These are phyloP conservation scores for Paraphoma sp. DNA, from an alignment of 2,329 filamentous ascomycete genomes.

Conservation along the genomic window DNA sequence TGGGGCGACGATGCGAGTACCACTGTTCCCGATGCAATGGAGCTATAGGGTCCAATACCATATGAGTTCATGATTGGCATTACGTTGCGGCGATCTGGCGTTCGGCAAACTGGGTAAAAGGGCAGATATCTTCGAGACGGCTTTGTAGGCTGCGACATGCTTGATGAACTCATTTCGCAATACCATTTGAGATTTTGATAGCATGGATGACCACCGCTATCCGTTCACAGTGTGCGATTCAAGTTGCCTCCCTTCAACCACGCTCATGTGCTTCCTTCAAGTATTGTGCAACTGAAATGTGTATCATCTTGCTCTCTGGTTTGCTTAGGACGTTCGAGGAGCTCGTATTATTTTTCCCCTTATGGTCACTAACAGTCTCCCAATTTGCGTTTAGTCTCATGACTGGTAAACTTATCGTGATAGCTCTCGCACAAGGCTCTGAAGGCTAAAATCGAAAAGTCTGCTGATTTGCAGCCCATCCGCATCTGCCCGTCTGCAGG, in stretches of 20 bases:
- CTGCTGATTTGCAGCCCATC: conserved; percentile 6
- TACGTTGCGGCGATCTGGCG: conserved; percentile 15
- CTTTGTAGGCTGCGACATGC: not conserved
- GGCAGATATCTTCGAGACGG: not conserved
- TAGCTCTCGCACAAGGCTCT: not conserved
- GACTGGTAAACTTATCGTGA: too few relatives aligned
- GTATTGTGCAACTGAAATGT: too few relatives aligned
- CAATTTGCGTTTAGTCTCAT: not conserved
- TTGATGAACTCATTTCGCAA: not conserved
- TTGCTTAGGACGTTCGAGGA: too few relatives aligned
- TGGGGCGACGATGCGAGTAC: conserved; percentile 71
- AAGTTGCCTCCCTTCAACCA: too few relatives aligned
- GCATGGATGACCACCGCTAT: too few relatives aligned
- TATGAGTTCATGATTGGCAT: not conserved
- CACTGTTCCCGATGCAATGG: conserved; percentile 47
- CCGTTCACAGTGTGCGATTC: too few relatives aligned
- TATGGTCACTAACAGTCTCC: not conserved
- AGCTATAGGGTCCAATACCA: conserved; percentile 19
- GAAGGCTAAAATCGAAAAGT: not conserved
- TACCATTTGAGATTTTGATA: not conserved
- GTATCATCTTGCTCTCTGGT: too few relatives aligned
- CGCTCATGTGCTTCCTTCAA: too few relatives aligned
- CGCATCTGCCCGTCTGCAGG: conserved; percentile 25
- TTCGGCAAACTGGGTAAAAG: conserved; percentile 1
- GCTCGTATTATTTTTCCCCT: not conserved